phyloP scores from a whole-genome alignment of 164 flowering plant genomes.

The grape (Vitis vinifera) region DNA sequence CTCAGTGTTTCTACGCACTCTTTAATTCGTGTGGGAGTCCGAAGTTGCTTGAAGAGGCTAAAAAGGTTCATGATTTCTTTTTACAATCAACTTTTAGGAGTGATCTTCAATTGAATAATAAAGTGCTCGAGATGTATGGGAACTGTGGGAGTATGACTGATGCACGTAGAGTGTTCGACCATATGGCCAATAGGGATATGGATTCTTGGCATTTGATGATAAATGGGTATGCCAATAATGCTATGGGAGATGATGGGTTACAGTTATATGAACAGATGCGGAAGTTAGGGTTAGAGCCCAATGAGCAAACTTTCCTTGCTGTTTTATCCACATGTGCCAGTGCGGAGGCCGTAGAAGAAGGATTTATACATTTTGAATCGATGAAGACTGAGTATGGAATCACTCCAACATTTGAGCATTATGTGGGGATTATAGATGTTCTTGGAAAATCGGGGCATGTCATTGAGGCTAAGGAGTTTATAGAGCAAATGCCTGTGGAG shows the following conservation, averaged over 20 bases:
- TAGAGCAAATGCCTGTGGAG: slow-evolving; percentile 56
- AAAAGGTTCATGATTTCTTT: slow-evolving; percentile 65
- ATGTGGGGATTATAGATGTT: slow-evolving; percentile 58
- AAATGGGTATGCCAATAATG: slow-evolving; percentile 55
- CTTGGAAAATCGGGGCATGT: slow-evolving; percentile 69
- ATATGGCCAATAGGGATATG: slow-evolving; percentile 59
- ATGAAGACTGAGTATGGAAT: slow-evolving; percentile 63
- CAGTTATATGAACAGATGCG: slow-evolving; percentile 75
- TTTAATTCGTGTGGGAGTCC: slow-evolving; percentile 44
- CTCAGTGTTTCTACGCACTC: slow-evolving; percentile 39
- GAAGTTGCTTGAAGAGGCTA: slow-evolving; percentile 57
- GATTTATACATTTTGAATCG: slow-evolving; percentile 62
- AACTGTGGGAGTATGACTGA: slow-evolving; percentile 69
- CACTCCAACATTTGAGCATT: slow-evolving; percentile 54
- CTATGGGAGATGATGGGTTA: slow-evolving; percentile 76
- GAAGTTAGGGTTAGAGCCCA: slow-evolving; percentile 45
- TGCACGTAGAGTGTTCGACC: slow-evolving; percentile 73
- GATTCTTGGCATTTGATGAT: slow-evolving; percentile 82
- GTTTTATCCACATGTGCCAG: slow-evolving; percentile 71
- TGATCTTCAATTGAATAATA: slow-evolving; percentile 51
- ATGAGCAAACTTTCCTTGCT: slow-evolving; percentile 52
- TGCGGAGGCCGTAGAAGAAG: slow-evolving; percentile 79
- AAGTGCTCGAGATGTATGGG: slow-evolving; percentile 61
- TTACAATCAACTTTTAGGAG: slow-evolving; percentile 53
- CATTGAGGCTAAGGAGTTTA: slow-evolving; percentile 52